Base-by-base conservation (phyloP, 345 rosid genomes). In the Populus pruinosa region DNA sequence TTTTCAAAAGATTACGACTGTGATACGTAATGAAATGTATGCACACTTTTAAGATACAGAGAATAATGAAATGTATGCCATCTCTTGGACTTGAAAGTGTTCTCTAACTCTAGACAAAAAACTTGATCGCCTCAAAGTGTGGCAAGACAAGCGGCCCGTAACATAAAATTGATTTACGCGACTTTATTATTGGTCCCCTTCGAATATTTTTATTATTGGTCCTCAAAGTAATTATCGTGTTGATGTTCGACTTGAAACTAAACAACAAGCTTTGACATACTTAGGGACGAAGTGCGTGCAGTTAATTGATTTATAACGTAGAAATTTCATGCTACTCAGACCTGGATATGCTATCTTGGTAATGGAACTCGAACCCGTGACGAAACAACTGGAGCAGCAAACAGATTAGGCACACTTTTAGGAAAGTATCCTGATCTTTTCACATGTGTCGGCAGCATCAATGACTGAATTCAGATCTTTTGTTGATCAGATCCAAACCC, bases 401-500 rank as follows among this genome's bases (percentile, higher is more conserved):
- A 8, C 56, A 18, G 18, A 50, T 50, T 18, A 1, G 59, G 59
- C n/a, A 50, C 59, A 6, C 0, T 50, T 50, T 50, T 8, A 50
- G n/a, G 2, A 6, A 5, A 18, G 56, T 18, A 50, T 18, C 21
- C 23, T 53, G 59, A 8, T 53, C 10, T 20, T 53, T 53, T 53
- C 59, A 53, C 59, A 9, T 53, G 59, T 2, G 36, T 33, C 36
- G 36, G 36, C 36, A 33, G 36, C 36, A 50, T 50, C 56, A 50
- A 53, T 20, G 20, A 49, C 55, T 16, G n/a, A 20, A 53, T 53
- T 20, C 59, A 20, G 10, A n/a, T 20, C 33, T 11, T 31, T n/a
- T 25, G 70, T 64, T 76, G 72, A 78, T 65, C 47, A 71, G 41
- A 17, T 71, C 53, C 38, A 35, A 44, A 63, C 10, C 29, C 47